Base-by-base conservation (phyloP, 2,329 filamentous ascomycete genomes). In the Paecilomyces formosus region DNA sequence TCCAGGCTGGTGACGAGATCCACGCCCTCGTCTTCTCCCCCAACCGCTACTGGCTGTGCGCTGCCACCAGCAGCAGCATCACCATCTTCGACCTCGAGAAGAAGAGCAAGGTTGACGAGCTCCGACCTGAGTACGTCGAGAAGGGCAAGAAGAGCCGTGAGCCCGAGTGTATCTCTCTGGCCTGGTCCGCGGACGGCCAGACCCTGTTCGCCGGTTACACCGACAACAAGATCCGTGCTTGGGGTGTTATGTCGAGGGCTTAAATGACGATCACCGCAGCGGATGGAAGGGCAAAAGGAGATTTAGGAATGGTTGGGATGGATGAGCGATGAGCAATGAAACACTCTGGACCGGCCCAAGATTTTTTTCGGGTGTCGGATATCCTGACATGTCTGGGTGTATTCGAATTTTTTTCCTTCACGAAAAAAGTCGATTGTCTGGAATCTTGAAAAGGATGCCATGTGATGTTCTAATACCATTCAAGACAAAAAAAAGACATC, bases 11-110 rank as follows among this genome's bases (percentile, higher is more conserved):
- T 81, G 93, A 99, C 81, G 94, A 97, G 88, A 99, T 99, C 86
- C 94, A 99, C 85, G 93, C 94, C 71, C 93, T 99, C 70, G 94
- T 97, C 81, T 99, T 99, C 90, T 97, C 94, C 67, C 94, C 94
- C 77, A 99, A 99, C 91, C 89, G 94, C 81, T 99, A 99, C 91
- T 99, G 94, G 94, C 88, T 99, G 72, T 99, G 94, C 87, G 94
- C 94, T 77, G 94, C 94, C 78, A 99, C 94, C 66, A 86, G 91
- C 77, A 90, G 86, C 83, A 92, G 87, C 86, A 97, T 99, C 87
- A 97, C 97, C 87, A 97, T 99, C 86, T 99, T 99, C 84, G 94
- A 99, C 77, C 88, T 99, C 71, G 94, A 99, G 91, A 99, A 99
- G 92, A 99, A 99, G 92, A 95, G 88, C 89, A 97, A 97, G 89